Evolutionary conservation across 1,139 yeast species (phyloP), one percentile per base, ranked within the genome.

Genomic region (Nakaseomyces delphensis): DNA sequence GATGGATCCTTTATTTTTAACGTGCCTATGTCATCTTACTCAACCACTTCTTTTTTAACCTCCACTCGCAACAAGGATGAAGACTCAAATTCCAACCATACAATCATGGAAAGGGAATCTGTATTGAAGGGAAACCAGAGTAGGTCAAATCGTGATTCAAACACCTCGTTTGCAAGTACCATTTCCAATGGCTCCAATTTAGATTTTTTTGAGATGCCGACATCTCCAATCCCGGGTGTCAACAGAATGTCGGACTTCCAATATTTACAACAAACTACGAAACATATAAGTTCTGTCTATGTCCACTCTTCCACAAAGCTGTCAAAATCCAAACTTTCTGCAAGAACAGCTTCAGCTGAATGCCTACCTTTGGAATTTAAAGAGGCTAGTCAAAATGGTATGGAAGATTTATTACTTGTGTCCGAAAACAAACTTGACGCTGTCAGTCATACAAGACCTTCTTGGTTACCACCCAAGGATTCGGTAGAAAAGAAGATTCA

Each of bases 401-500:
- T 73, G 44, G 79, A 75, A 43, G 78, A 75, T 51, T 51, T 70
- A 44, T 56, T 60, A 38, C 53, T 74, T 24, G 66, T 74, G 1
- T 73, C 79, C 0, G 64, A 59, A 28, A 73, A 69, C 50, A 72
- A 70, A 53, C 45, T 68, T 40, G 63, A 67, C 37, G 51, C 56
- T 27, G 51, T 67, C 15, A 57, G 73, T 13, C 66, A 66, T 11
- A 66, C 76, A 1, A 63, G 77, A 42, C 77, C 77, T 2, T 62
- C 70, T 38, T 71, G 76, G 73, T 51, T 72, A 23, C 77, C 77
- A 9, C 77, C 77, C 10, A 73, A 73, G 53, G 61, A 62, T 38
- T 48, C 59, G 4, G 53, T 53, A 3, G 77, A 73, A 48, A 60
- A 64, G 28, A 52, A 54, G 38, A 56, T 59, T 39, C 77, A 73